Evolutionary conservation across 129 eudicot species (phyloP).

Genomic region (Tanacetum coccineum): DNA sequence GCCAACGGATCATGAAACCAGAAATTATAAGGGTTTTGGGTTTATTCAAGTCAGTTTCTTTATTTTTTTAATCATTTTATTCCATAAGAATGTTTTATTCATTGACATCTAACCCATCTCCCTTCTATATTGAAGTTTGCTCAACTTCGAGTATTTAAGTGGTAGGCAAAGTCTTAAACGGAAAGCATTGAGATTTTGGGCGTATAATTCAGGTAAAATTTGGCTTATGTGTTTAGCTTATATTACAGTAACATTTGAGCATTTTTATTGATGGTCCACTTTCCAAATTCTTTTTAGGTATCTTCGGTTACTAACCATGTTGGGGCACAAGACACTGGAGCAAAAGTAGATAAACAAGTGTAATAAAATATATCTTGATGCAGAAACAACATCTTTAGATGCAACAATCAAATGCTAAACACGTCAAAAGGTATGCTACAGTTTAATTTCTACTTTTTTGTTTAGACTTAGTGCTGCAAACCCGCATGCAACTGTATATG

Average conservation of each 20-base stretch:
- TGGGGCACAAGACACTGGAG: slow-evolving; percentile 77
- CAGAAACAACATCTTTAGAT: too few relatives aligned
- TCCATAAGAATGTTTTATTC: neutral
- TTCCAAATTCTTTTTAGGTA: slow-evolving; percentile 47
- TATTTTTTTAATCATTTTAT: neutral
- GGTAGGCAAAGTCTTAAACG: slow-evolving; percentile 88
- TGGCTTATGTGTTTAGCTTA: slow-evolving; percentile 5
- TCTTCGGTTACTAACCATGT: slow-evolving; percentile 92
- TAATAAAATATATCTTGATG: too few relatives aligned
- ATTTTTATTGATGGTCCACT: too few relatives aligned
- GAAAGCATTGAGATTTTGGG: slow-evolving; percentile 86
- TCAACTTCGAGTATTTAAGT: slow-evolving; percentile 81
- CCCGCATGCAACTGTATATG: too few relatives aligned
- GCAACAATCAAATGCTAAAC: too few relatives aligned
- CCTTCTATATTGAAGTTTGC: slow-evolving; percentile 40
- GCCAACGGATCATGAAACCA: slow-evolving; percentile 88
- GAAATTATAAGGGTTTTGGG: slow-evolving; percentile 96
- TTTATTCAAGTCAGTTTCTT: slow-evolving; percentile 76
- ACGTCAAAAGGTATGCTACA: too few relatives aligned
- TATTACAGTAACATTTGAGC: neutral
- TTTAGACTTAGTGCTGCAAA: too few relatives aligned
- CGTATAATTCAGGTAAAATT: slow-evolving; percentile 67
- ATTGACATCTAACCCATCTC: neutral
- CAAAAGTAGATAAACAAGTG: too few relatives aligned
- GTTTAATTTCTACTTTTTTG: too few relatives aligned